A percentile compares a stretch with the other conserved stretches of the same genome.
phyloP scores from a whole-genome alignment of 2,329 filamentous ascomycete genomes.

The Colletotrichum camelliae region DNA sequence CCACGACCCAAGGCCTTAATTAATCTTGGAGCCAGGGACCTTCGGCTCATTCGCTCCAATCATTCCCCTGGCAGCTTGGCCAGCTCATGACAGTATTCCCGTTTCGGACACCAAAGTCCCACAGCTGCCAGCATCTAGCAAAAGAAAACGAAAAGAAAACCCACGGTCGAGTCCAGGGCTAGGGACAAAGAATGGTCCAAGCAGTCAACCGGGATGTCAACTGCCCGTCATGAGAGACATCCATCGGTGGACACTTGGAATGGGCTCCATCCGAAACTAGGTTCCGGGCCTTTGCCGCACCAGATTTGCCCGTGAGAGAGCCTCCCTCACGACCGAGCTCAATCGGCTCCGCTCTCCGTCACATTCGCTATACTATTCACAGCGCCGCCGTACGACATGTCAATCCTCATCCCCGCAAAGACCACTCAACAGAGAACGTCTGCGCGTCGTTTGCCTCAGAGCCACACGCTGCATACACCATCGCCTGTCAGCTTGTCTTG shows the following conservation, averaged over 20 bases:
- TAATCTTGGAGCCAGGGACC: constrained; percentile 4
- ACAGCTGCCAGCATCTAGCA: not conserved
- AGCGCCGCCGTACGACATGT: constrained; percentile 1
- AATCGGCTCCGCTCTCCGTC: not conserved
- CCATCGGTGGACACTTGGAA: not conserved
- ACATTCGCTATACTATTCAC: not conserved
- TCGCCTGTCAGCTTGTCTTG: not conserved
- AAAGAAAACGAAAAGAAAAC: not conserved
- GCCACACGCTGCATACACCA: not conserved
- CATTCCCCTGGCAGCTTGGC: not conserved
- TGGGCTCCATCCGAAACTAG: not conserved
- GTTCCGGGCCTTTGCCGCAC: not conserved
- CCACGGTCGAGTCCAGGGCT: not conserved
- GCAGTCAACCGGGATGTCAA: not conserved
- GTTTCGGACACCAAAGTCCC: not conserved
- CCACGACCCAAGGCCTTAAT: constrained; percentile 14
- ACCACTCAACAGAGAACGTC: not conserved
- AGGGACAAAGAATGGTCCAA: not conserved
- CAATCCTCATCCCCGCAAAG: not conserved
- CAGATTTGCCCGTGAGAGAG: not conserved
- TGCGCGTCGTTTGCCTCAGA: not conserved
- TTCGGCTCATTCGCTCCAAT: not conserved
- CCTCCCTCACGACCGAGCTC: not conserved
- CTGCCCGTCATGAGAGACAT: not conserved
- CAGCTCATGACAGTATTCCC: not conserved